Conservation (phyloP, 768 basidiomycete species). For the Suillus placidus region DNA sequence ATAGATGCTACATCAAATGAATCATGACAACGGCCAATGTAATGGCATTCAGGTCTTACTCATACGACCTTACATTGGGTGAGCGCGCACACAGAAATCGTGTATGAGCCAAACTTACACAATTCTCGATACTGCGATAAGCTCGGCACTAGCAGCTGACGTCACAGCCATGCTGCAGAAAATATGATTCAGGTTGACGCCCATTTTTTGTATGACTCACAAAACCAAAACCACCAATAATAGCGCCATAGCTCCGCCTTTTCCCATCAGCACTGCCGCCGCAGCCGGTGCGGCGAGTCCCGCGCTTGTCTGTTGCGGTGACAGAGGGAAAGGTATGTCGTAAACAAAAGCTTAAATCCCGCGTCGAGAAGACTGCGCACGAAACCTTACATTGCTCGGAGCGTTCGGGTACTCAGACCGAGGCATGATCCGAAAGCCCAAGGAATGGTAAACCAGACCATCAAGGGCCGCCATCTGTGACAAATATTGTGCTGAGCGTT, state of each 20-base stretch:
- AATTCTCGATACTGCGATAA: conserved; percentile 35
- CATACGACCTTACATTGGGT: conserved; percentile 18
- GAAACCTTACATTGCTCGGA: conserved; percentile 16
- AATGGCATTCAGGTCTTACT: conserved; percentile 19
- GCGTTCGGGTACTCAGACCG: conserved; percentile 30
- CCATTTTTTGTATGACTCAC: conserved; percentile 4
- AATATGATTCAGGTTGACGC: neutral
- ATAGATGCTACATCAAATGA: conserved; percentile 34
- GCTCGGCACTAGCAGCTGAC: conserved; percentile 36
- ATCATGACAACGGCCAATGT: conserved; percentile 1
- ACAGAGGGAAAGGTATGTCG: conserved; percentile 31
- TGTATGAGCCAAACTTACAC: conserved; percentile 22
- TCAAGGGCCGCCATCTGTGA: conserved; percentile 41
- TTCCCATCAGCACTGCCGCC: conserved; percentile 36
- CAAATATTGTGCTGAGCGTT: neutral
- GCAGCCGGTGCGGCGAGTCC: conserved; percentile 38
- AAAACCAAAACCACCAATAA: conserved; percentile 40
- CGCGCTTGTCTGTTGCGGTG: conserved; percentile 18
- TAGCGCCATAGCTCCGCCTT: conserved; percentile 36
- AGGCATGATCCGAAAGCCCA: conserved; percentile 38
- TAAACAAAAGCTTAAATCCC: conserved; percentile 32
- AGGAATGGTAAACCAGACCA: conserved; percentile 37
- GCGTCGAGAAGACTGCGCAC: neutral
- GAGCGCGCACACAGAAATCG: neutral
- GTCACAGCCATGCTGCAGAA: conserved; percentile 36